These are phyloP conservation scores for Vitis amurensis DNA, from an alignment of 164 flowering plant species.

Conservation along the genomic window DNA sequence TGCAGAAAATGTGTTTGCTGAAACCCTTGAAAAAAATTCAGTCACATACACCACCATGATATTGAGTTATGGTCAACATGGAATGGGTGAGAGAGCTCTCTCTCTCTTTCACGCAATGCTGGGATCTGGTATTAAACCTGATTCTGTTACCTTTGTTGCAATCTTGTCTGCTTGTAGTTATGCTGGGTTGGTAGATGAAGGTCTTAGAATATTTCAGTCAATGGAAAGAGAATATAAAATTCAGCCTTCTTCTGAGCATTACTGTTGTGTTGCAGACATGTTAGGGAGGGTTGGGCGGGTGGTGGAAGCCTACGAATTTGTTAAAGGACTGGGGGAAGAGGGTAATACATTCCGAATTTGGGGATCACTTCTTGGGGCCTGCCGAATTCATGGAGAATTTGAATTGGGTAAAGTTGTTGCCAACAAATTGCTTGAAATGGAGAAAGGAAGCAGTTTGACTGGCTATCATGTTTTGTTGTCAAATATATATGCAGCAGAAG, in stretches of 20 bases:
- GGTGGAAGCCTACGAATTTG: constrained; percentile 73
- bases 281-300: constrained; percentile 86
- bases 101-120: constrained; percentile 57
- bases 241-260: constrained; percentile 64
- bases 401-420: constrained; percentile 67
- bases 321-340: constrained; percentile 49
- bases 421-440: constrained; percentile 54
- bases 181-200: constrained; percentile 77
- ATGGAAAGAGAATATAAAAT: constrained; percentile 58
- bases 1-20: constrained; percentile 57
- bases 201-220: constrained; percentile 62
- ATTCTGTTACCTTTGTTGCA: constrained; percentile 78
- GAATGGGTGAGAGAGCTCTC: constrained; percentile 72
- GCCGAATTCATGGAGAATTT: constrained; percentile 61
- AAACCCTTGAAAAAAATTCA: constrained; percentile 51
- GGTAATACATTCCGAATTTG: constrained; percentile 60
- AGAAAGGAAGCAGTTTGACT: constrained; percentile 29
- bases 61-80: constrained; percentile 84
- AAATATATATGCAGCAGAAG: constrained; percentile 78
- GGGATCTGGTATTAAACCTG: constrained; percentile 51
- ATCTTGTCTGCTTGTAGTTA: constrained; percentile 81
- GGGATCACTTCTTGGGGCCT: constrained; percentile 89
- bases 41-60: constrained; percentile 88
- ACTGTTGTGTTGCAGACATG: constrained; percentile 85
- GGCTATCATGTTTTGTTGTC: constrained; percentile 85